These are phyloP conservation scores for Cinnamomum micranthum DNA, from an alignment of 164 flowering plant genomes.

Conservation along the genomic window DNA sequence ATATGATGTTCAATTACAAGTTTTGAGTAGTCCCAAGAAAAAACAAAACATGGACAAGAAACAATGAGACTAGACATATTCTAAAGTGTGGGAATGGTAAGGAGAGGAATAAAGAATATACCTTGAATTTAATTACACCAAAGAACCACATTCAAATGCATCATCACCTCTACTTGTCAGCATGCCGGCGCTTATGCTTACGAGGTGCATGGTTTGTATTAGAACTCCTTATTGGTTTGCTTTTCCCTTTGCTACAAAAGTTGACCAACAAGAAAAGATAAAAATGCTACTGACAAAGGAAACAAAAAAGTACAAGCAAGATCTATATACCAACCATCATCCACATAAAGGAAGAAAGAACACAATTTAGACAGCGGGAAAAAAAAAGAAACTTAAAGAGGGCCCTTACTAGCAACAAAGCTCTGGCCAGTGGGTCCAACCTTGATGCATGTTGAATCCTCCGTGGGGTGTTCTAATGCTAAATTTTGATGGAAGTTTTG, in stretches of 20 bases:
- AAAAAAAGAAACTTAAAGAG: neutral
- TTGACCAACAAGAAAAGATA: neutral
- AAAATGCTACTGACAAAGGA: neutral
- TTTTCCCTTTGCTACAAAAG: conserved; percentile 41
- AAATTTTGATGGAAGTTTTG: too few species aligned
- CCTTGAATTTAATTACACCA: conserved; percentile 8
- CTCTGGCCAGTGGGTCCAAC: neutral
- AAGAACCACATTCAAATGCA: neutral
- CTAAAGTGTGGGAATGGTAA: neutral
- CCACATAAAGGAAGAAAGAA: neutral
- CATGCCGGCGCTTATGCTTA: conserved; percentile 38
- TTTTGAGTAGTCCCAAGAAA: neutral
- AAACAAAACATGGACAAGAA: neutral
- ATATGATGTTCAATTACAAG: neutral
- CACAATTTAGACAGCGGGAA: neutral
- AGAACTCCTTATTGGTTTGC: conserved; percentile 29
- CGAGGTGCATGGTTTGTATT: conserved; percentile 50
- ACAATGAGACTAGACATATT: neutral
- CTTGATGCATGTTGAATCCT: neutral
- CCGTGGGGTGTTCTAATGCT: too few species aligned
- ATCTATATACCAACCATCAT: neutral
- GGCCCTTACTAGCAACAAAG: neutral
- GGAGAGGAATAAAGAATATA: neutral
- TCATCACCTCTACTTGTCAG: conserved; percentile 21
- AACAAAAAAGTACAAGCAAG: neutral